Base-by-base conservation (phyloP, 1,284 basidiomycete species). In the Tylopilus orsonianus region DNA sequence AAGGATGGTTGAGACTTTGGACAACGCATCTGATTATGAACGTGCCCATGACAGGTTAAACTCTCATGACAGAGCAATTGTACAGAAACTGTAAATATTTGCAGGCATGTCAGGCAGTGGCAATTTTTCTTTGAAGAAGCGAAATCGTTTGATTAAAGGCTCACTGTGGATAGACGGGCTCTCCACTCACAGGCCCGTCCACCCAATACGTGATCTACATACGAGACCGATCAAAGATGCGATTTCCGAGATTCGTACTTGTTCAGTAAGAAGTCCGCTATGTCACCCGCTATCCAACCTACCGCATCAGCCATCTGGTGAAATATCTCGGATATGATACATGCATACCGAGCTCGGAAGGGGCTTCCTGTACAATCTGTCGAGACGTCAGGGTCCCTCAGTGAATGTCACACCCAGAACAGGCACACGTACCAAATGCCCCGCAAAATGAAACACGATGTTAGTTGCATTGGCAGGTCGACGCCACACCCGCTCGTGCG, bases 381-480 rank as follows among this genome's bases (percentile, higher is more conserved):
- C 9, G 8, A 35, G 59, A 53, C 40, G 33, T 47, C 2, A 50
- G 44, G 8, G 8, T 29, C 23, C 22, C 24, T 14, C 14, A 16
- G 8, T 10, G 32, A n/a, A 32, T 7, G 5, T 12, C 24, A 13
- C 29, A 50, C 12, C 19, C 18, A 37, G 8, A 13, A 27, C 30
- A 8, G 39, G 12, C 41, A 44, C 30, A 37, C 64, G 41, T 52
- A 85, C 81, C 54, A 88, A 64, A 73, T 88, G 86, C 0, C 81
- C 79, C 26, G 79, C 75, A 32, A 61, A 70, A 9, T 65, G 55
- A 44, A 88, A 74, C n/a, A 75, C 64, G 2, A 79, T 64, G 59
- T 89, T 86, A 10, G 75, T 75, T 24, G 80, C 60, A 56, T 87
- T 86, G 43, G 55, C 69, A 2, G 78, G 74, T 29, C 86, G 67